Percentiles rank a stretch among this genome's conserved stretches.
phyloP scores from a whole-genome alignment of 1,139 yeast species.

The Candida freyschussii region DNA sequence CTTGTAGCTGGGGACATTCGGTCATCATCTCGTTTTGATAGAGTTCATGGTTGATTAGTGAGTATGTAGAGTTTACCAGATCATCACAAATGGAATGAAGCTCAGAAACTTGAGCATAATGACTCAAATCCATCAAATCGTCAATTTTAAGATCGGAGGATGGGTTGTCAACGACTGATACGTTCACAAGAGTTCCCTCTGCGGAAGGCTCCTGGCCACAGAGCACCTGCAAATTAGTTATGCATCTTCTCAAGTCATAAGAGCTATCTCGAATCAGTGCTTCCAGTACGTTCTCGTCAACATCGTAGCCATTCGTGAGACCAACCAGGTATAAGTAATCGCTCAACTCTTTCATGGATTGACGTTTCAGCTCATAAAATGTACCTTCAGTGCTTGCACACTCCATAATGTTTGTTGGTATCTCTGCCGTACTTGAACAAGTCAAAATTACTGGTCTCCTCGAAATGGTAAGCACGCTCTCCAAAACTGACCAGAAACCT shows the following conservation, averaged over 20 bases:
- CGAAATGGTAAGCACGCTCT: conserved; percentile 57
- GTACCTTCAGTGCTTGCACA: conserved; percentile 41
- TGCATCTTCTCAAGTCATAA: conserved; percentile 51
- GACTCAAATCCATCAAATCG: conserved; percentile 5
- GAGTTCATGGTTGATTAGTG: conserved; percentile 36
- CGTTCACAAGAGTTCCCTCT: not conserved
- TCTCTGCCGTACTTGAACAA: conserved; percentile 49
- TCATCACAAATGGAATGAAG: conserved; percentile 38
- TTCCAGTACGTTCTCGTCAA: conserved; percentile 34
- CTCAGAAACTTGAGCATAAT: conserved; percentile 28
- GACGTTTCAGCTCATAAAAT: conserved; percentile 30
- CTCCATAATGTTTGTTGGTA: conserved; percentile 52
- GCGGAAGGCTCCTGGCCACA: conserved; percentile 28
- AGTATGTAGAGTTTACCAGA: conserved; percentile 30
- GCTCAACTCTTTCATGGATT: conserved; percentile 24
- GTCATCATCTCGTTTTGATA: conserved; percentile 38
- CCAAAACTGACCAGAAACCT: conserved; percentile 75
- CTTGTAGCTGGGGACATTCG: conserved; percentile 28
- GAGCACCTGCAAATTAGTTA: conserved; percentile 53
- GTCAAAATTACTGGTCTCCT: conserved; percentile 80
- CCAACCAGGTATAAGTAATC: conserved; percentile 41
- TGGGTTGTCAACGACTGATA: too few relatives aligned
- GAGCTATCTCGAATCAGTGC: conserved; percentile 32
- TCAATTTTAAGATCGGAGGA: conserved; percentile 1
- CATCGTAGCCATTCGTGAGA: conserved; percentile 32